phyloP scores from a whole-genome alignment of 2,329 filamentous ascomycete genomes.

The Aspergillus costaricaensis region DNA sequence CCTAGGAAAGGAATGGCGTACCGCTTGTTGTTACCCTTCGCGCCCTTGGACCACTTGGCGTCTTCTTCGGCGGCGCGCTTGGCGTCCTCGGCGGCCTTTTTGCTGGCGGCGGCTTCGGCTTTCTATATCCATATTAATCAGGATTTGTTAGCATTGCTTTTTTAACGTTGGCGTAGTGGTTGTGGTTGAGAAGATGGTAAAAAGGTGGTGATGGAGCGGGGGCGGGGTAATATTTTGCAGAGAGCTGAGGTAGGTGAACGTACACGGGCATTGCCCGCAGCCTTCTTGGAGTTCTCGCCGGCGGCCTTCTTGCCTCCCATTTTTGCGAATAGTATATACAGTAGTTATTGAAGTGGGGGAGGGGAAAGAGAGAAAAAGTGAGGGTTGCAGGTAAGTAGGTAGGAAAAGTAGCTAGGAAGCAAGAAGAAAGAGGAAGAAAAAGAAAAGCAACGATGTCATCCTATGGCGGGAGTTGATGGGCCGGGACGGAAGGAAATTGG shows the following conservation, averaged over 20 bases:
- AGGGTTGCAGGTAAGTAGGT: neutral
- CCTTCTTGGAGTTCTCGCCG: constrained; percentile 85
- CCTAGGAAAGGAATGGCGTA: constrained; percentile 47
- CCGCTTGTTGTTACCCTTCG: constrained; percentile 87
- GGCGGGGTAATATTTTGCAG: constrained; percentile 24
- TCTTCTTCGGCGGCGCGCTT: constrained; percentile 69
- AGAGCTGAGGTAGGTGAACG: constrained; percentile 20
- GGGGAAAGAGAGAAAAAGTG: neutral
- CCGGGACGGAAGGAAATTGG: constrained; percentile 1
- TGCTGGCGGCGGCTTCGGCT: constrained; percentile 80
- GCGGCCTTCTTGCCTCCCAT: constrained; percentile 72
- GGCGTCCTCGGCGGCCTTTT: constrained; percentile 70
- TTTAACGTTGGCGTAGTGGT: too few species aligned
- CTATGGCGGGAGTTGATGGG: constrained; percentile 7
- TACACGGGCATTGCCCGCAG: constrained; percentile 71
- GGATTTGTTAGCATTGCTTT: too few species aligned
- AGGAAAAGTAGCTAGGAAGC: neutral
- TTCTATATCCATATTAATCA: constrained; percentile 61
- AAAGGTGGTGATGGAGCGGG: constrained; percentile 19
- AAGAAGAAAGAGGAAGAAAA: neutral
- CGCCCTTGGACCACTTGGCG: constrained; percentile 78
- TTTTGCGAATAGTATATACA: constrained; percentile 20
- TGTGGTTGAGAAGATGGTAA: constrained; percentile 1
- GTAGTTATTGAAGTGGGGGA: neutral
- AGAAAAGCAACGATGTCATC: neutral